Base-by-base conservation (phyloP, 2,329 filamentous ascomycete genomes). In the Fusarium camptoceras region DNA sequence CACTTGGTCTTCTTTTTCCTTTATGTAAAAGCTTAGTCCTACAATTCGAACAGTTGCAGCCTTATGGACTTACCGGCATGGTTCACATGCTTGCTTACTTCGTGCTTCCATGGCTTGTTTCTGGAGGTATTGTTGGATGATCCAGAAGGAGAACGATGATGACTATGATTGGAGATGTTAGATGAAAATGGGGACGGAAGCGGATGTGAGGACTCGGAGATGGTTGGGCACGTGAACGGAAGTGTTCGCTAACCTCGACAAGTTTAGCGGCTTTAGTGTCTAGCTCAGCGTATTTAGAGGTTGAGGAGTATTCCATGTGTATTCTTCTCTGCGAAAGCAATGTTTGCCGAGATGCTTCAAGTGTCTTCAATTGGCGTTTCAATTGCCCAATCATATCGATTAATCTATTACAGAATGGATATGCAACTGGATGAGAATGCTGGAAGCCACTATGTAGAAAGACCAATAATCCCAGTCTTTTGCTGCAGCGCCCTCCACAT, bases 1-100 rank as follows among this genome's bases (percentile, higher is more conserved):
- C 62, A 65, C 25, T 59, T 65, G 8, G 53, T 65, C 39, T 65
- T 65, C 62, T 65, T 65, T 20, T 41, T 43, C 1, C 60, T 65
- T 7, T 0, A 16, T 2, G 0, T 9, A 12, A 9, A 20, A 4
- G 12, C 8, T 64, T 2, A 64, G 12, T 1, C 3, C 9, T 8
- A 9, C 0, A 7, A 9, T 0, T 1, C 3, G 7, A 8, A 0
- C 0, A 5, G 20, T 6, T 6, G 1, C 3, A 8, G 2, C 2
- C 0, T 0, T 9, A 1, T 12, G 12, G 2, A 47, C 46, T 34
- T 8, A 59, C 60, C 62, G 60, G 8, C 62, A 65, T 25, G 60
- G 46, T 1, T 65, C 62, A 24, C 60, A 65, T 18, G 62, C 62
- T 25, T 65, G 53, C 16, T 59, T 65, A 6, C 53, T 65, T n/a